A percentile compares a stretch with the other conserved stretches of the same genome.
Conservation (phyloP, 192 early-diverging fungal species). For the Radiomyces spectabilis region DNA sequence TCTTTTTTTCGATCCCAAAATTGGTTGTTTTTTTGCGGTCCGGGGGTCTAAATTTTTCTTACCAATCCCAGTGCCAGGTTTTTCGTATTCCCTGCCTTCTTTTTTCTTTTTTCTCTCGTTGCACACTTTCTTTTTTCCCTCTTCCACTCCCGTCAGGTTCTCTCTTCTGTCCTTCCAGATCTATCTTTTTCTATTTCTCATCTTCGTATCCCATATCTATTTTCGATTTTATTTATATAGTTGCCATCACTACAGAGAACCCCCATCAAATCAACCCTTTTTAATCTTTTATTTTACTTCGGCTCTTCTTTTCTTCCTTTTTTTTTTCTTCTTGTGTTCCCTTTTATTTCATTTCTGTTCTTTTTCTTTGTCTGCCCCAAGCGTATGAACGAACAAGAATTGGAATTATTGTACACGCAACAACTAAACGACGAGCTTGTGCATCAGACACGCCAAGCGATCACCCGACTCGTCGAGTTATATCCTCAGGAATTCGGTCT, state of each 20-base stretch:
- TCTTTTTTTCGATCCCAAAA: too few species aligned
- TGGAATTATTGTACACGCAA: neutral
- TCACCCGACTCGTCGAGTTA: constrained; percentile 3
- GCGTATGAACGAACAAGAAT: constrained; percentile 16
- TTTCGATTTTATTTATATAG: neutral
- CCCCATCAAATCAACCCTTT: neutral
- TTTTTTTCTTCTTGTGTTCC: neutral
- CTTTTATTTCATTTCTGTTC: neutral
- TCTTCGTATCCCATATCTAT: neutral
- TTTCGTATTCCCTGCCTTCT: too few species aligned
- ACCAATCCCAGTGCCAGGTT: too few species aligned
- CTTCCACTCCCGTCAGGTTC: neutral
- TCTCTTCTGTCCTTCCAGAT: too few species aligned
- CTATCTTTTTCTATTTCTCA: neutral
- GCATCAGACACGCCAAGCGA: constrained; percentile 10
- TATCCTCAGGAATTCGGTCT: constrained; percentile 11
- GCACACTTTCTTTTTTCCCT: too few species aligned
- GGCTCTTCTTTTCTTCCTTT: too few species aligned
- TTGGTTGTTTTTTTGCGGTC: too few species aligned
- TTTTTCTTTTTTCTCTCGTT: too few species aligned
- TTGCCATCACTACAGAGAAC: too few species aligned
- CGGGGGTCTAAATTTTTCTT: too few species aligned
- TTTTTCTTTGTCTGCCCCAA: neutral
- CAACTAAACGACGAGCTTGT: constrained; percentile 10
- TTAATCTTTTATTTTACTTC: neutral